Conservation (phyloP, 139 green algal genomes). For the Nannochloris sp. region DNA sequence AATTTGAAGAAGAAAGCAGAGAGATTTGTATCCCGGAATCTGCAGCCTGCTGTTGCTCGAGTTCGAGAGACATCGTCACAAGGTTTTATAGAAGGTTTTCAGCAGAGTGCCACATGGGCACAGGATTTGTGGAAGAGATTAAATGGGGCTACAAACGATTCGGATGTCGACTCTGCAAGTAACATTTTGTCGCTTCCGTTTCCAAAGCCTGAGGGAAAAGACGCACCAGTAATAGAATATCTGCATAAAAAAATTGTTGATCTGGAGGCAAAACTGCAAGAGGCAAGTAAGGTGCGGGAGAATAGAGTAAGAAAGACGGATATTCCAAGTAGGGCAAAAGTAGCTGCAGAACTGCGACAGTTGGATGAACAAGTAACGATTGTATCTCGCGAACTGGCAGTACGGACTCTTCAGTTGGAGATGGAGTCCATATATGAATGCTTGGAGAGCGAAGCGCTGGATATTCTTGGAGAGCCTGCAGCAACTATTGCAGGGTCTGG, state of each 20-base stretch:
- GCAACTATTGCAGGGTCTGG: not conserved
- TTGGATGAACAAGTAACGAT: constrained; percentile 65
- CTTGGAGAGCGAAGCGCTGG: constrained; percentile 83
- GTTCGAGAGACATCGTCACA: constrained; percentile 26
- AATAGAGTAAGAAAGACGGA: constrained; percentile 58
- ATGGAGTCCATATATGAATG: constrained; percentile 77
- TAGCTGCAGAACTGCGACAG: constrained; percentile 64
- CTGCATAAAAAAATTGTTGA: constrained; percentile 54
- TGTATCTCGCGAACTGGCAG: constrained; percentile 24
- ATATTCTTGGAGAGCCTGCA: constrained; percentile 37
- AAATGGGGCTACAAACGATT: constrained; percentile 36
- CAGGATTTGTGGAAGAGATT: constrained; percentile 65
- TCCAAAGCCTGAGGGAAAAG: constrained; percentile 24
- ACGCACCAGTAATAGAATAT: constrained; percentile 25
- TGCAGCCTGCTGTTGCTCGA: constrained; percentile 46
- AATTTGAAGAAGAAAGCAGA: constrained; percentile 52
- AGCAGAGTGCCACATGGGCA: constrained; percentile 41
- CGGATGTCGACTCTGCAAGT: constrained; percentile 13
- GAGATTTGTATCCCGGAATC: constrained; percentile 51
- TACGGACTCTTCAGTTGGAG: constrained; percentile 79
- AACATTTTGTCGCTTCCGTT: constrained; percentile 44
- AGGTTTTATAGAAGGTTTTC: constrained; percentile 44
- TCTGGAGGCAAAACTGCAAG: constrained; percentile 71
- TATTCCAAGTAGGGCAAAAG: constrained; percentile 37
- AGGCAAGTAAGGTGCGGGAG: constrained; percentile 76